These are phyloP conservation scores for Cyphellophora europaea DNA, from an alignment of 2,329 filamentous ascomycete genomes.

Conservation along the genomic window DNA sequence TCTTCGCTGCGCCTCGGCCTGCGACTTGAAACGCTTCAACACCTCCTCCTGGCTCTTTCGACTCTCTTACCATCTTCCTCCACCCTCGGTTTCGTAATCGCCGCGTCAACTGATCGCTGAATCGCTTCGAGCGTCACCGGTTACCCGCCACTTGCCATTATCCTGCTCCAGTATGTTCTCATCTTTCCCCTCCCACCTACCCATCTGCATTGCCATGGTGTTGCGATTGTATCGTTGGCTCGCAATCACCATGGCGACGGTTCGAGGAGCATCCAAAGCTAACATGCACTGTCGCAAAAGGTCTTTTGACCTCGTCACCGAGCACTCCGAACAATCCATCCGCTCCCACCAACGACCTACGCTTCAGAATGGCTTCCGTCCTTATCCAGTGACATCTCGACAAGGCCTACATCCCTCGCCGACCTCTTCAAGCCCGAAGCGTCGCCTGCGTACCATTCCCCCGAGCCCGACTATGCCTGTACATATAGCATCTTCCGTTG, in stretches of 20 bases:
- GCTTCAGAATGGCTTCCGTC: neutral
- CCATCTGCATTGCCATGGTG: too few relatives aligned
- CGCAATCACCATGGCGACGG: neutral
- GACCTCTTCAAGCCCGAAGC: neutral
- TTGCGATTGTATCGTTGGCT: too few relatives aligned
- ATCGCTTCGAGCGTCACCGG: neutral
- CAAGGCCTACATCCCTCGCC: neutral
- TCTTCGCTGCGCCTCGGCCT: neutral
- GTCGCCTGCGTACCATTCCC: neutral
- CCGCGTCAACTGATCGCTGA: neutral
- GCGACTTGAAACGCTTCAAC: conserved; percentile 1
- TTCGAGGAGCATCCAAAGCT: conserved; percentile 8
- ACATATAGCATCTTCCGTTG: conserved; percentile 12
- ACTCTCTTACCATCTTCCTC: neutral
- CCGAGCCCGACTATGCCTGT: conserved; percentile 16
- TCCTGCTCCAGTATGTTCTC: neutral
- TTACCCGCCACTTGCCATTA: neutral
- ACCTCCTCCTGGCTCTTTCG: neutral
- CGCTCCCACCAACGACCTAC: neutral
- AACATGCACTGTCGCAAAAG: conserved; percentile 18
- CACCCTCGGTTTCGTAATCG: neutral
- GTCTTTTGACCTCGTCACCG: conserved; percentile 15
- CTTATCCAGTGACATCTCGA: neutral
- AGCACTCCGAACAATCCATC: conserved; percentile 2
- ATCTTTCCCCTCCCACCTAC: neutral